Conservation (phyloP, 2,329 filamentous ascomycete genomes). For the Cytospora schulzeri region DNA sequence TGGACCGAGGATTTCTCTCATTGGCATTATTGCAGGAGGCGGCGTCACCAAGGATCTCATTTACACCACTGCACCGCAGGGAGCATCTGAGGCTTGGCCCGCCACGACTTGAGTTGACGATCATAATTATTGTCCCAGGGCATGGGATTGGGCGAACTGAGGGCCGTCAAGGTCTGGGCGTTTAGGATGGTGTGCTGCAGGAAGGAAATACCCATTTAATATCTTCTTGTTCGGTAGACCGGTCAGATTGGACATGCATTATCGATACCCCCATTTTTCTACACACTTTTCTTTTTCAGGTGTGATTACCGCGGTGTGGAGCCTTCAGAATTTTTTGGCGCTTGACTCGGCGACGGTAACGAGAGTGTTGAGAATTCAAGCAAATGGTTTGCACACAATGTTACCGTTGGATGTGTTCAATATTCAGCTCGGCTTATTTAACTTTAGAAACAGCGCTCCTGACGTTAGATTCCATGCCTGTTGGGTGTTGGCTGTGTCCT, state of each 20-base stretch:
- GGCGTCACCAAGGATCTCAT: background rate
- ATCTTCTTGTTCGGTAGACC: background rate
- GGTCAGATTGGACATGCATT: slow-evolving; percentile 1
- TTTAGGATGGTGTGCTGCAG: background rate
- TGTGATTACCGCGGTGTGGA: background rate
- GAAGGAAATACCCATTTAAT: background rate
- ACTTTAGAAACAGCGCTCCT: too few relatives aligned
- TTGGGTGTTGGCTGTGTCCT: too few relatives aligned
- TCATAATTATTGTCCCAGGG: background rate
- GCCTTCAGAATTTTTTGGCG: background rate
- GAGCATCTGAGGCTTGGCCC: background rate
- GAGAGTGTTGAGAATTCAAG: background rate
- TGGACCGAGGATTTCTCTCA: background rate
- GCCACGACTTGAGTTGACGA: background rate
- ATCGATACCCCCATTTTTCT: background rate
- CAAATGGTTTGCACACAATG: background rate
- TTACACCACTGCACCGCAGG: background rate
- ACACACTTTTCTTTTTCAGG: background rate
- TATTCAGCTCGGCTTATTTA: too few relatives aligned
- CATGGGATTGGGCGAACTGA: background rate
- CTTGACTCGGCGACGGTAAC: background rate
- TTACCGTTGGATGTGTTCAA: background rate
- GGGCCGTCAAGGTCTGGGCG: background rate
- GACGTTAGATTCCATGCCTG: too few relatives aligned
- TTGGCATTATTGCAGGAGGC: background rate